Evolutionary conservation across 805 yeast genomes (phyloP).

Genomic region (Blastobotrys attinorum): DNA sequence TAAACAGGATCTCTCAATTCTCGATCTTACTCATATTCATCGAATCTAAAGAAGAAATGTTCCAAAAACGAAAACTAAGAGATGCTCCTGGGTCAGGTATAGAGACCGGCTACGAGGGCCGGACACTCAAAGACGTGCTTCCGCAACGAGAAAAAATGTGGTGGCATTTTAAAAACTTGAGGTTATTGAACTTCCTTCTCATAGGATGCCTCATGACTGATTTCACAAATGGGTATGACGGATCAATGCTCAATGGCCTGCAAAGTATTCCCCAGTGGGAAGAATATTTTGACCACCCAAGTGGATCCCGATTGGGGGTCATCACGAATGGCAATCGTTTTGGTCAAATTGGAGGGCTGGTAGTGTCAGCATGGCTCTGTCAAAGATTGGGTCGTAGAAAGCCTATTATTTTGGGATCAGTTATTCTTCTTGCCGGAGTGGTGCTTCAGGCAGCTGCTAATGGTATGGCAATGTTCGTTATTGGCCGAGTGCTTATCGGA

Average conservation of each 20-base stretch:
- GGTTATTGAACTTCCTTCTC: conserved; percentile 11
- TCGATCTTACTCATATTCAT: no score
- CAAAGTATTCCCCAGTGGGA: conserved; percentile 20
- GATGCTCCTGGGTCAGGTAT: background rate
- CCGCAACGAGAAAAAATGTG: conserved; percentile 14
- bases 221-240: conserved; percentile 16
- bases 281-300: conserved; percentile 14
- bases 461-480: conserved; percentile 53
- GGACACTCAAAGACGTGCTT: conserved; percentile 4
- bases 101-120: background rate
- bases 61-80: no score
- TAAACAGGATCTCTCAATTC: no score
- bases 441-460: conserved; percentile 35
- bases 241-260: conserved; percentile 16
- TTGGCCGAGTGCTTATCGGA: conserved; percentile 67
- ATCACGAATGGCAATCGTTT: conserved; percentile 8
- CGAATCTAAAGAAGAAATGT: no score
- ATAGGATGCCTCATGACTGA: conserved; percentile 11
- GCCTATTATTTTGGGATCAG: conserved; percentile 46
- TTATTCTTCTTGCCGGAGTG: conserved; percentile 51
- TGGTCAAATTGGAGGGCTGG: background rate
- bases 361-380: conserved; percentile 5
- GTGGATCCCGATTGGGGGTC: conserved; percentile 14
- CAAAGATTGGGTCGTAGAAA: conserved; percentile 57
- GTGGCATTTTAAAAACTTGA: conserved; percentile 14